Base-by-base conservation (phyloP, 2,329 filamentous ascomycete genomes). In the Diaporthe citriasiana region DNA sequence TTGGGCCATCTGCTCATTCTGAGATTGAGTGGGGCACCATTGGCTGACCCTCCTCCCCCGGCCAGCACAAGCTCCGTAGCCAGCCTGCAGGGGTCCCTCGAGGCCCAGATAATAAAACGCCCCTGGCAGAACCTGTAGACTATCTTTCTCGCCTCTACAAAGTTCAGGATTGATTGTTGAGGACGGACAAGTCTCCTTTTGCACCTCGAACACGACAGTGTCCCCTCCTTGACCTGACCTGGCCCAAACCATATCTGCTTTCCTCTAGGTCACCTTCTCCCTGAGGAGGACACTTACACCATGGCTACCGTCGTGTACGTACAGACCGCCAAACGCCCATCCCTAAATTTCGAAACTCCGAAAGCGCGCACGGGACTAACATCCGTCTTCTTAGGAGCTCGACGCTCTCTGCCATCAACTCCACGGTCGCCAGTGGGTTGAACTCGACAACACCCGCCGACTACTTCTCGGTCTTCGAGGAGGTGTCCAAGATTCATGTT, bases 401-500 rank as follows among this genome's bases (percentile, higher is more conserved):
- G 65, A 71, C 65, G 8, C 55, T 47, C 72, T 78, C 74, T 77
- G 69, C 70, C 73, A 89, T 88, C 74, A 90, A 90, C 82, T 83
- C 87, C 78, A 90, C 89, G 74, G 81, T 86, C 72, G 77, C 80
- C 63, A 82, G 81, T 75, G 82, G 83, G 76, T 82, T 88, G 72
- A 87, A 86, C 83, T 83, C 69, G 56, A 75, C 86, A 77, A 85
- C 86, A 57, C 59, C 74, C 9, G 82, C 85, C 75, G 85, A 86
- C 78, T 91, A 90, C 81, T 84, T 89, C 53, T 85, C 83, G 78
- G 89, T 92, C 76, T 88, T 91, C 80, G 89, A 92, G 77, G 89
- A 92, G 81, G 87, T 93, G 30, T 86, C 89, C 80, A 91, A 91
- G 82, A 89, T 91, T 88, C 97, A 98, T 89, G 90, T 97, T 73